Base-by-base conservation (phyloP, 148 eudicot genomes). In the Silene latifolia region DNA sequence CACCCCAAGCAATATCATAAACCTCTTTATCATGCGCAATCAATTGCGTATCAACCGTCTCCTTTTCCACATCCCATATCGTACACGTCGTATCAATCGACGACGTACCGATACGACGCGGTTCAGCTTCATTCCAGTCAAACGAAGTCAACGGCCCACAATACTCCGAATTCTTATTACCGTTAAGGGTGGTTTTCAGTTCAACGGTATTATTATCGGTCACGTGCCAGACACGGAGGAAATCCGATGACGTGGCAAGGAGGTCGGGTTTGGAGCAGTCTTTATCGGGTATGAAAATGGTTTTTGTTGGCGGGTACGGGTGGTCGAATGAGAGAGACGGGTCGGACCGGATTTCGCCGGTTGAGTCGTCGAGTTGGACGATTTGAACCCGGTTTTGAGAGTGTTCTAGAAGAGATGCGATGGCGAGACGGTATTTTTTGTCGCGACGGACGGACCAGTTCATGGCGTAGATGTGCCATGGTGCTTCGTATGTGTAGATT, bases 21-120 rank as follows among this genome's bases (percentile, higher is more conserved):
- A 96, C 99, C 82, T 96, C 99, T 51, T 92, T 96, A 78, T 96
- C 99, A 71, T 96, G 98, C 0, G 99, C 99, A 25, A 96, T 96
- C 61, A 96, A 63, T 65, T 96, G 99, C 3, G 99, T 96, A 25
- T 96, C 98, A 0, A 92, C 98, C 0, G 84, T 91, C 14, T 89
- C 88, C 39, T 77, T 87, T 59, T 96, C 99, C 8, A 96, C 78
- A 76, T 96, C 99, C 97, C 99, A 96, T 32, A 96, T 89, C 2
- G 99, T 96, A 39, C 98, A 96, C 0, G 98, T 96, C 0, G 99
- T 96, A 54, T 90, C 99, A 46, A 92, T 91, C 46, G 91, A 87
- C 1, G 93, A 89, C 0, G 98, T 96, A n/a, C 99, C 98, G 4
- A 96, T 88, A 4, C 98, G 46, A 18, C 86, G 48, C 10, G 94